Base-by-base conservation (phyloP, 257 asterid genomes). In the Nicotiana paniculata region DNA sequence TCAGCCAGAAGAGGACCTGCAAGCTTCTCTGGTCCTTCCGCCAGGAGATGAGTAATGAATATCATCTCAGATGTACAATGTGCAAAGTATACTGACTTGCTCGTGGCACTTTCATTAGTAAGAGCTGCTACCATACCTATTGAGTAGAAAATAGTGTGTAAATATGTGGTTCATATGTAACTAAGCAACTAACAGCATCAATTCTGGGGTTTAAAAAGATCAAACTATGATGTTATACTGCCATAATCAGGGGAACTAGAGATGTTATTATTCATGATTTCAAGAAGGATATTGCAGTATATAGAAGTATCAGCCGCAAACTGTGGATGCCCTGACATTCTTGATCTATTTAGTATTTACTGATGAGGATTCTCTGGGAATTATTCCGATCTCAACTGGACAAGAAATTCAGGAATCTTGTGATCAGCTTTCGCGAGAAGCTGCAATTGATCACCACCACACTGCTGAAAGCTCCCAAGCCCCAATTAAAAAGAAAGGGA, bases 21-120 rank as follows among this genome's bases (percentile, higher is more conserved):
- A 80, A 94, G 97, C 89, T 89, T 93, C 89, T 94, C 97, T 1
- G 98, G 98, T 76, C 92, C 97, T 89, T 94, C 90, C 5, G 97
- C 85, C 87, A 94, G 86, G 83, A 94, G 81, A 90, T 94, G 97
- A 2, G 97, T 94, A 79, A 93, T 93, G 81, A 94, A 94, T 84
- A 94, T 93, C 97, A 94, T 93, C 78, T 94, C 97, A 1, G 98
- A 94, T 39, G 98, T 94, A 61, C 98, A 94, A 66, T 93, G 97
- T 35, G 98, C 97, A 77, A 94, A 94, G 88, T 94, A 94, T 54
- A 94, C 98, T 9, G 98, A 91, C 87, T 93, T 94, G 83, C 98
- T 90, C 0, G 98, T 94, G 2, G 98, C 98, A 84, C 98, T 94
- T 90, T 94, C 97, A n/a, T 93, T 93, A 4, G 98, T 93, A 80